Conservation (phyloP, 768 basidiomycete genomes). For the Rhodotorula graminis region DNA sequence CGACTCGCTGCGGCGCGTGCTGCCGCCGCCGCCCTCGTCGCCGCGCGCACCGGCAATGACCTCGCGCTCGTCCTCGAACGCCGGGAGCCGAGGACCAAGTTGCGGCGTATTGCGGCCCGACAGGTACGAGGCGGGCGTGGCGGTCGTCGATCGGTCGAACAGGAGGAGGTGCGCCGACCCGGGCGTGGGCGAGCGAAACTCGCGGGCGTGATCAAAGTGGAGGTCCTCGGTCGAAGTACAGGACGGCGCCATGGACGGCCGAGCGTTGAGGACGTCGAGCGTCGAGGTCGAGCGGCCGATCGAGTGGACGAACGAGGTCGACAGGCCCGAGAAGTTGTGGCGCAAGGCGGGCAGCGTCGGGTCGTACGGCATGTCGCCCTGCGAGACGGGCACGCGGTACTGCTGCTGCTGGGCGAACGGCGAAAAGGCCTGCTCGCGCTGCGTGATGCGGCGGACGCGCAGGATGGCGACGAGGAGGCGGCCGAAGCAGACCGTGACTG, state of each 20-base stretch:
- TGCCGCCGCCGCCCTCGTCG: not conserved
- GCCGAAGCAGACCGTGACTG: slow-evolving; percentile 28
- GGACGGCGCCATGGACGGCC: not conserved
- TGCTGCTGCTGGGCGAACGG: slow-evolving; percentile 4
- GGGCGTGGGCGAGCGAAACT: slow-evolving; percentile 31
- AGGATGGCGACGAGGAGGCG: slow-evolving; percentile 45
- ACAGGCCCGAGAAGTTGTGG: slow-evolving; percentile 26
- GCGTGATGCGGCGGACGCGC: slow-evolving; percentile 27
- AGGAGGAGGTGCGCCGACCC: slow-evolving; percentile 24
- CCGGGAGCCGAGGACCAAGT: not conserved
- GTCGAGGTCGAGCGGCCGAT: slow-evolving; percentile 19
- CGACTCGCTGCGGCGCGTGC: not conserved
- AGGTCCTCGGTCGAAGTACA: slow-evolving; percentile 6
- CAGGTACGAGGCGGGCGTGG: not conserved
- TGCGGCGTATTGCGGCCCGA: not conserved
- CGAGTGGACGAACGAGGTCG: slow-evolving; percentile 22
- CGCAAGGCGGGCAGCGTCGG: slow-evolving; percentile 7
- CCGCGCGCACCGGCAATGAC: not conserved
- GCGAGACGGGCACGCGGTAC: not conserved
- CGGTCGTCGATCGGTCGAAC: not conserved
- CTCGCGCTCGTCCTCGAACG: not conserved
- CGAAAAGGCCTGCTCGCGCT: not conserved
- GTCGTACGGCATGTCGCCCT: slow-evolving; percentile 3
- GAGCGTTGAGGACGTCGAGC: slow-evolving; percentile 1
- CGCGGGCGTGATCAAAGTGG: not conserved